phyloP scores from a whole-genome alignment of 306 rosid species.

The Spatholobus suberectus region DNA sequence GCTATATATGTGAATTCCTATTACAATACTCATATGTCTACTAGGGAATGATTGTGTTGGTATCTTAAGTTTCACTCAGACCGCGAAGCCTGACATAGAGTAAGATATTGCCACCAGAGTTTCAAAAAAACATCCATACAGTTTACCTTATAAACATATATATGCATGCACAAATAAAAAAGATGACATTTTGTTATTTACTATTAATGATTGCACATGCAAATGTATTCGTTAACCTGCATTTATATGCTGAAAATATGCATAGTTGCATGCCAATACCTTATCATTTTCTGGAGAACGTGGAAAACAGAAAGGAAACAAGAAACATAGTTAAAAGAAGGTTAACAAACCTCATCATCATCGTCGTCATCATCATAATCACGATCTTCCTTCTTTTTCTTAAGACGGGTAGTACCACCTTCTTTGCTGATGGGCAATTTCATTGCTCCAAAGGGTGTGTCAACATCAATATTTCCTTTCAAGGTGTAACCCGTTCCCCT shows the following conservation, averaged over 20 bases:
- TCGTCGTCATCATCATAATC: slow-evolving; percentile 63
- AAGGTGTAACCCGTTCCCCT: slow-evolving; percentile 85
- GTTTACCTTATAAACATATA: not conserved
- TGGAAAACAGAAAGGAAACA: slow-evolving; percentile 9
- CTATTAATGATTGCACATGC: not conserved
- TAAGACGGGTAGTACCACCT: slow-evolving; percentile 92
- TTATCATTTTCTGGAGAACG: not conserved
- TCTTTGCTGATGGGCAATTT: slow-evolving; percentile 88
- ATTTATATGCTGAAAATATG: not conserved
- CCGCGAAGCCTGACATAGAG: not conserved
- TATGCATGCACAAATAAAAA: slow-evolving; percentile 16
- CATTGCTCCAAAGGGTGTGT: slow-evolving; percentile 95
- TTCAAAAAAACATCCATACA: not conserved
- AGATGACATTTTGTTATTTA: not conserved
- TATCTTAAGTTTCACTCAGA: not conserved
- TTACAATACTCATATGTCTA: not conserved
- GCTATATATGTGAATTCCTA: not conserved
- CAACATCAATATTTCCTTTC: slow-evolving; percentile 80
- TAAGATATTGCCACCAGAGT: not conserved
- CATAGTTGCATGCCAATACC: not conserved
- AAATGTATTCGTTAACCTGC: not conserved
- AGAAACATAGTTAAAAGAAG: slow-evolving; percentile 3
- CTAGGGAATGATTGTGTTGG: not conserved
- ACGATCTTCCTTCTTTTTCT: slow-evolving; percentile 78
- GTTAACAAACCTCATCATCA: slow-evolving; percentile 69